Percentiles rank a stretch among this genome's conserved stretches.
phyloP scores from a whole-genome alignment of 176 grass and related monocot genomes.

The Chloris gayana region DNA sequence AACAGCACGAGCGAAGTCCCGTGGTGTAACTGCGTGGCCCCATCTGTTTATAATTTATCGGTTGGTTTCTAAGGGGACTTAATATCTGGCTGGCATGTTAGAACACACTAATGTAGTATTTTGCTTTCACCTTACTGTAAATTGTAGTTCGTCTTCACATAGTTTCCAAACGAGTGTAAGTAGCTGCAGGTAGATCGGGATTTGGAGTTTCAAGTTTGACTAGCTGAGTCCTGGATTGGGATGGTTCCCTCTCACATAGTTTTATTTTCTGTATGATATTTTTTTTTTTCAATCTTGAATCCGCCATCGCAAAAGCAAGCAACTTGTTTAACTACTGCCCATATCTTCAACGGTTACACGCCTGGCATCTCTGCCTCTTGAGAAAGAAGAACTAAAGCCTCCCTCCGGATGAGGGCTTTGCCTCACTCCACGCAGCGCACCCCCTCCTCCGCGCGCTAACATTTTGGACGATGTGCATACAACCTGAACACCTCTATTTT shows the following conservation, averaged over 20 bases:
- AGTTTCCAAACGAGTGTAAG: conserved; percentile 7
- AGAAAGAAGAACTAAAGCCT: too few relatives aligned
- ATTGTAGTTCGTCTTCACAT: background rate
- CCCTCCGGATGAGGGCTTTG: too few relatives aligned
- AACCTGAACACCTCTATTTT: too few relatives aligned
- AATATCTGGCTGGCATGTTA: background rate
- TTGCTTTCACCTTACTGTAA: conserved; percentile 22
- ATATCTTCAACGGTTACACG: too few relatives aligned
- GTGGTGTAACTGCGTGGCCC: conserved; percentile 15
- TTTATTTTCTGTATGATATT: background rate
- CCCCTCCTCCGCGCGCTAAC: too few relatives aligned
- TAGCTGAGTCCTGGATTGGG: background rate
- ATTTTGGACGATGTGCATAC: too few relatives aligned
- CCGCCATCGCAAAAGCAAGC: too few relatives aligned
- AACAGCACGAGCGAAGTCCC: conserved; percentile 37
- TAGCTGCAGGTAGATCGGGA: background rate
- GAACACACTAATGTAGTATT: background rate
- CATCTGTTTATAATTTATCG: conserved; percentile 35
- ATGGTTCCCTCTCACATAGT: background rate
- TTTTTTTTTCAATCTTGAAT: too few relatives aligned
- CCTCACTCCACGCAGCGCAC: too few relatives aligned
- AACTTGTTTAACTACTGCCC: too few relatives aligned
- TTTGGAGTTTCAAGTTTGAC: background rate
- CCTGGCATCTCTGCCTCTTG: too few relatives aligned
- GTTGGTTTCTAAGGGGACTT: background rate